A percentile compares a stretch with the other conserved stretches of the same genome.
phyloP scores from a whole-genome alignment of 257 asterid genomes.

The Capsicum chinense region DNA sequence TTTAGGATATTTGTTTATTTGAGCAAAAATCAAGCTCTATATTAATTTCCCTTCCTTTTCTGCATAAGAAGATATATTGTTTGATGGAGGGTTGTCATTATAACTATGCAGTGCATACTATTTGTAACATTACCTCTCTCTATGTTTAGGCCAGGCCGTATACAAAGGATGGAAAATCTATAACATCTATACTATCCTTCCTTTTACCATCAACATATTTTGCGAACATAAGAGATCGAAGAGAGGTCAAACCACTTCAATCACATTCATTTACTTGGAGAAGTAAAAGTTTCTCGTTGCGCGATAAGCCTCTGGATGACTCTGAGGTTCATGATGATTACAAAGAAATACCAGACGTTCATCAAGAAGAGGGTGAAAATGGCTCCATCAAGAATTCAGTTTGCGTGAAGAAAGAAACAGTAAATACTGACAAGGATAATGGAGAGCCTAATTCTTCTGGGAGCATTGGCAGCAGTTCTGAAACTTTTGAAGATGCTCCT shows the following conservation, averaged over 20 bases:
- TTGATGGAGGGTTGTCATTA: not conserved
- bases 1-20: not conserved
- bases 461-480: conserved; percentile 58
- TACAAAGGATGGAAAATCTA: conserved; percentile 64
- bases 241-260: conserved; percentile 49
- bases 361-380: conserved; percentile 34
- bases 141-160: conserved; percentile 63
- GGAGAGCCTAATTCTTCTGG: conserved; percentile 59
- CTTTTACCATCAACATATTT: conserved; percentile 65
- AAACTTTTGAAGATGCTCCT: conserved; percentile 67
- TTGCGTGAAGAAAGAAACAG: conserved; percentile 26
- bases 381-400: conserved; percentile 33
- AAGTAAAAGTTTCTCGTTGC: conserved; percentile 65
- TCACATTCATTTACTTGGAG: conserved; percentile 72
- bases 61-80: not conserved
- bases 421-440: conserved; percentile 40
- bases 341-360: conserved; percentile 31
- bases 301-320: conserved; percentile 73
- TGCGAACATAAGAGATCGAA: conserved; percentile 50
- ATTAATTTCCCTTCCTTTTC: not conserved
- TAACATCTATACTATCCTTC: conserved; percentile 58
- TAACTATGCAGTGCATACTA: not conserved
- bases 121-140: conserved; percentile 44
- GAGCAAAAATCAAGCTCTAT: not conserved
- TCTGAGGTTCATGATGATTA: conserved; percentile 37